Evolutionary conservation across 306 rosid genomes (phyloP), one percentile per base, ranked within the genome.

Genomic region (cucumber (Cucumis sativus)): DNA sequence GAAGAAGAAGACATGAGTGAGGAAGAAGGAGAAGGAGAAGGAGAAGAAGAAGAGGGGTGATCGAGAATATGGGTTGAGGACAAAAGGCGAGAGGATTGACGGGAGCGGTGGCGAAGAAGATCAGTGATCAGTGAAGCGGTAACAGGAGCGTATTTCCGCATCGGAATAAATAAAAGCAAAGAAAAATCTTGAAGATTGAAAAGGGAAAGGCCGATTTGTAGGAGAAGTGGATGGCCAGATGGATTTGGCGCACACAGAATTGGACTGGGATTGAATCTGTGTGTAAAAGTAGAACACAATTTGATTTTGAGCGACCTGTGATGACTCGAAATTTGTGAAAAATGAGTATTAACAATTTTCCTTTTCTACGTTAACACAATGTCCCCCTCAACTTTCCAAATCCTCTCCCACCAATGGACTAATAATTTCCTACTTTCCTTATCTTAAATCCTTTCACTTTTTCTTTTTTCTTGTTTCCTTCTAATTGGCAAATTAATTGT

Each of bases 81-180:
- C 11, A 89, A 66, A 84, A 84, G 79, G 4, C 91, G 93, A 8
- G 78, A 49, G 41, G 37, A 67, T 76, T 41, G 82, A 37, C 81
- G 55, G 11, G 89, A 87, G 20, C 84, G 87, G 82, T 18, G 80
- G 77, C 87, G 78, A 67, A 88, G 77, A 67, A 89, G 70, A 59
- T 39, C 59, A 6, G 40, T 20, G 40, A 47, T 25, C 54, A 12
- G 54, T 37, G 82, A 75, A 35, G 87, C 79, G 59, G 79, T 80
- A 74, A 80, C 86, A 55, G 85, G 82, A 12, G 82, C 95, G 89
- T 83, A 87, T 87, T 85, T 94, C 91, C 96, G 93, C 97, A 90
- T 94, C 33, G 70, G 52, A 30, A 6, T 7, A 74, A 15, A 73
- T 51, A 74, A 68, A 68, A 20, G 28, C 11, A 68, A 6, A 1